Percentiles rank a stretch among this genome's conserved stretches.
Evolutionary conservation across 441 rosid species (phyloP).

Genomic region (Caryocar brasiliense): DNA sequence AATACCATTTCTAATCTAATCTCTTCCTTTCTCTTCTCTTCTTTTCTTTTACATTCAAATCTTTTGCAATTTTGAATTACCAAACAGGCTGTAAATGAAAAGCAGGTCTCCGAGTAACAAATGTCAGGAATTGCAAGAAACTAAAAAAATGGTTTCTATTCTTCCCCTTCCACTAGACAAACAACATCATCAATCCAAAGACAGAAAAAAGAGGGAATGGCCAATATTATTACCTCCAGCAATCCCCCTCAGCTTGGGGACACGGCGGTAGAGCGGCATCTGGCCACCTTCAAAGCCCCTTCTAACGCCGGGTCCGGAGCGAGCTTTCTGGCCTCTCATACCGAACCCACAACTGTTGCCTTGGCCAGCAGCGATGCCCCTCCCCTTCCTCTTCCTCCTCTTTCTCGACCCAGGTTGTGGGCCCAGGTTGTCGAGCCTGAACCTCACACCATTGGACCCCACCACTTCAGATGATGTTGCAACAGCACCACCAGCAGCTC

Average conservation of each 20-base stretch:
- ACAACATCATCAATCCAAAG: too few relatives aligned
- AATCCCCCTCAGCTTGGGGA: constrained; percentile 77
- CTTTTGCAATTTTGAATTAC: too few relatives aligned
- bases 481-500: constrained; percentile 17
- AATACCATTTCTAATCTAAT: too few relatives aligned
- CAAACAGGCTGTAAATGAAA: too few relatives aligned
- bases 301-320: constrained; percentile 83
- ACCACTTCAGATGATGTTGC: constrained; percentile 1
- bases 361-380: constrained; percentile 88
- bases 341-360: constrained; percentile 93
- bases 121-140: too few relatives aligned
- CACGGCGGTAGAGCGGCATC: constrained; percentile 78
- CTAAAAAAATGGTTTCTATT: too few relatives aligned
- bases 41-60: too few relatives aligned
- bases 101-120: too few relatives aligned
- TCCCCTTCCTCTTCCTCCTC: constrained; percentile 80
- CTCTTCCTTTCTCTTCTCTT: too few relatives aligned
- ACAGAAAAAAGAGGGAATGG: too few relatives aligned
- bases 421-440: constrained; percentile 69
- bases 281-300: constrained; percentile 95
- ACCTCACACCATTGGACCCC: constrained; percentile 34
- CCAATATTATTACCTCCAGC: constrained; percentile 93
- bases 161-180: too few relatives aligned
- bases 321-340: constrained; percentile 91
- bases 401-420: constrained; percentile 88